These are phyloP conservation scores for Haberlea rhodopensis DNA, from an alignment of 257 asterid species.

Conservation along the genomic window DNA sequence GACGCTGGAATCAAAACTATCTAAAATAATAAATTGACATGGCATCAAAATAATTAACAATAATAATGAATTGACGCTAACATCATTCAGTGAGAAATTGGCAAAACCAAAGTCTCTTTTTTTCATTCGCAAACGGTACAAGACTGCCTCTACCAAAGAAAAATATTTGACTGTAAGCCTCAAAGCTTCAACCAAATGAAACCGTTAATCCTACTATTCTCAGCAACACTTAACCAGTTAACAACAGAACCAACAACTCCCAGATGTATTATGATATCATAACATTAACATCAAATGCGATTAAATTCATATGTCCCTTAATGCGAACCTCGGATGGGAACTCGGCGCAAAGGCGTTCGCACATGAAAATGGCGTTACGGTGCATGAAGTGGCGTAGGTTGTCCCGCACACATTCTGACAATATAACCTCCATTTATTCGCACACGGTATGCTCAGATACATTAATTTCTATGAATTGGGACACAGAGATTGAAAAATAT, in stretches of 20 bases:
- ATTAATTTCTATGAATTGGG: not conserved
- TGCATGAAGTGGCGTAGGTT: conserved; percentile 64
- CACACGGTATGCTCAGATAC: conserved; percentile 10
- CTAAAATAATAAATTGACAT: no score
- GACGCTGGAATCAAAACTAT: no score
- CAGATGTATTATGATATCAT: not conserved
- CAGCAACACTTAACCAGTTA: conserved; percentile 21
- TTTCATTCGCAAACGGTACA: conserved; percentile 9
- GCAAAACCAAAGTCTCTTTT: conserved; percentile 11
- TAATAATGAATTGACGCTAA: not conserved
- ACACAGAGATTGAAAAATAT: no score
- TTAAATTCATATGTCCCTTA: not conserved
- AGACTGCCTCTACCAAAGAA: not conserved
- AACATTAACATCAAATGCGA: not conserved
- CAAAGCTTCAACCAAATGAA: no score
- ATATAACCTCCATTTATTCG: conserved; percentile 65
- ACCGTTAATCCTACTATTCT: conserved; percentile 4
- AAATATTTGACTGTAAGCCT: conserved; percentile 20
- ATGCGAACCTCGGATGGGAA: conserved; percentile 79
- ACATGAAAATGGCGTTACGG: conserved; percentile 85
- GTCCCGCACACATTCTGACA: conserved; percentile 62
- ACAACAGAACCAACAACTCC: conserved; percentile 1
- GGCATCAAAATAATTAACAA: no score
- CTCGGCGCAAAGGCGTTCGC: conserved; percentile 94
- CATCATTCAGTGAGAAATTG: not conserved